phyloP scores from a whole-genome alignment of 1,284 basidiomycete species.

The Neonothopanus nambi region DNA sequence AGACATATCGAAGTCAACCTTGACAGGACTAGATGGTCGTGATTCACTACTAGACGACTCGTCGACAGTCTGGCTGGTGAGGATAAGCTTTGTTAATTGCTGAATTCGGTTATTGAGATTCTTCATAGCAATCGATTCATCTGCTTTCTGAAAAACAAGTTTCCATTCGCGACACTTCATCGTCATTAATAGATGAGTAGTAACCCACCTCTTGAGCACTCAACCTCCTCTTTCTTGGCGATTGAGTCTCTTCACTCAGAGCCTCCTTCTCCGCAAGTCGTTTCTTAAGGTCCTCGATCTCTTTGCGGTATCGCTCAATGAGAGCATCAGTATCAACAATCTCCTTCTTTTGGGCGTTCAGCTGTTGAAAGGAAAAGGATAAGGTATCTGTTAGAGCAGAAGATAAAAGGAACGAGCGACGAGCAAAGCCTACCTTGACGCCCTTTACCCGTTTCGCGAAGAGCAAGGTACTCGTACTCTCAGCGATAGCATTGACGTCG shows the following conservation, averaged over 20 bases:
- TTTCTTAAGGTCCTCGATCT: slow-evolving; percentile 83
- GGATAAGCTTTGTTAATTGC: slow-evolving; percentile 84
- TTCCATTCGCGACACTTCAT: too few relatives aligned
- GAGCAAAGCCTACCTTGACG: slow-evolving; percentile 42
- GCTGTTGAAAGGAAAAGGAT: slow-evolving; percentile 31
- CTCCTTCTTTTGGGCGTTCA: slow-evolving; percentile 92
- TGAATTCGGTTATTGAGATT: slow-evolving; percentile 81
- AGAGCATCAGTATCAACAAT: slow-evolving; percentile 91
- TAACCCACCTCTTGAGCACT: slow-evolving; percentile 66
- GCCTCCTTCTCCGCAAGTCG: slow-evolving; percentile 67
- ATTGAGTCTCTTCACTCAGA: slow-evolving; percentile 1
- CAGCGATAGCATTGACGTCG: slow-evolving; percentile 69
- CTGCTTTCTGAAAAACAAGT: slow-evolving; percentile 55
- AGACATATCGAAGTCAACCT: slow-evolving; percentile 84
- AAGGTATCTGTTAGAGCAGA: slow-evolving; percentile 6
- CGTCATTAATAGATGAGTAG: not conserved
- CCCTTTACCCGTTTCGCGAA: slow-evolving; percentile 91
- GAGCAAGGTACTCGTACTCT: slow-evolving; percentile 81
- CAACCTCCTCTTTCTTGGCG: slow-evolving; percentile 55
- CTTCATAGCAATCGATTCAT: slow-evolving; percentile 77
- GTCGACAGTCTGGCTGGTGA: slow-evolving; percentile 82
- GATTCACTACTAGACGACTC: slow-evolving; percentile 49
- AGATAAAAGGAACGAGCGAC: slow-evolving; percentile 31
- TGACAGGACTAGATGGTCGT: slow-evolving; percentile 75
- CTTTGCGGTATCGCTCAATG: slow-evolving; percentile 87